Base-by-base conservation (phyloP, 805 yeast genomes). In the Millerozyma miso region DNA sequence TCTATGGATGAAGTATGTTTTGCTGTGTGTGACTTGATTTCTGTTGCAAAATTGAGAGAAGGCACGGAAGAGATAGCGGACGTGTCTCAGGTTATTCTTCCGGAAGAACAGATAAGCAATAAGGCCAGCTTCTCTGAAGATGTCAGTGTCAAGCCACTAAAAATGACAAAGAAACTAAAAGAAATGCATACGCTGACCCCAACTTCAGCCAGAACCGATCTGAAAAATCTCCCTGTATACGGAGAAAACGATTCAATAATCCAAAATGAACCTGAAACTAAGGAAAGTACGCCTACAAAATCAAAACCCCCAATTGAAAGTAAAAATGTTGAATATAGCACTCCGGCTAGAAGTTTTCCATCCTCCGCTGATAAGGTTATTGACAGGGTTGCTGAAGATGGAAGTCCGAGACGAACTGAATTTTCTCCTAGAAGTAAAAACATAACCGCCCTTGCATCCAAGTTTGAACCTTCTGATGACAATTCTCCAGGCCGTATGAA, bases 1-100 rank as follows among this genome's bases (percentile, higher is more conserved):
- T 83, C 97, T 0, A 65, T 87, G 7, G 76, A 85, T 35, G 96
- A 89, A 54, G 66, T 89, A 31, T 73, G 83, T 5, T 83, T 81
- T 55, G 65, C 83, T 2, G 65, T 83, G 18, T 82, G 85, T 55
- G 85, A 82, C 49, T 71, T 82, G 42, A 54, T 84, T 15, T 67
- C 81, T 2, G 72, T 71, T 2, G 74, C 76, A 19, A 86, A 77
- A 50, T 60, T 79, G 39, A 64, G 56, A 23, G 47, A 42, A 20
- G 41, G 42, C 23, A 40, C 47, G 13, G 38, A 31, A 4, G 43
- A 50, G 17, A 32, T 42, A 4, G 41, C 41, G 31, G 23, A 19
- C 19, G 37, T 36, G 23, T 19, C 38, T 16, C 20, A 36, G 8
- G 31, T 35, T 12, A 32, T 20, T 19, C 14, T 41, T 33, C 39